Evolutionary conservation across 768 basidiomycete genomes (phyloP), one percentile per base, ranked within the genome.

Genomic region (Lentinus brumalis): DNA sequence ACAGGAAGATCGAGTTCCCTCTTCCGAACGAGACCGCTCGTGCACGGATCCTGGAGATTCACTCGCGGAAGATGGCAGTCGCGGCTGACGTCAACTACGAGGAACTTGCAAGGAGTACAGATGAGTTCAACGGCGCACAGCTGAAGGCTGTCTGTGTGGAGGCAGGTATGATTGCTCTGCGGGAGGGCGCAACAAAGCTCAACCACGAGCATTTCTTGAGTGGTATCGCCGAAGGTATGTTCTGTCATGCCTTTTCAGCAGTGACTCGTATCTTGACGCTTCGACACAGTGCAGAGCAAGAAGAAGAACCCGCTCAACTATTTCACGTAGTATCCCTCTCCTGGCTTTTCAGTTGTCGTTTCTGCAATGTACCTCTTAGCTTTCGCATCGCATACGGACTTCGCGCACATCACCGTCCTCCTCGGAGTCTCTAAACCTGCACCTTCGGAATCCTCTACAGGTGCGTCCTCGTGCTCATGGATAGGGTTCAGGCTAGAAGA

Each of bases 271-370:
- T 51, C 76, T 65, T 38, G 42, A 38, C 64, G 67, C 65, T 50
- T 61, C 73, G 65, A 57, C 73, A 53, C 75, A 98, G 89, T 98
- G 58, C 96, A 98, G 84, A 94, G 93, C 77, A 96, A 98, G 88
- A 99, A 99, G 87, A 98, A 98, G 86, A 98, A 98, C 72, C 89
- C 93, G 71, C 87, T 98, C 71, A 87, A 93, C 85, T 94, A 94
- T 79, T 94, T 94, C 75, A 92, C 92, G 51, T 94, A 89, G 78
- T 65, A n/a, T 39, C 29, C 49, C 46, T 35, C 5, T 59, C 50
- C 35, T 53, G 42, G 50, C 35, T 50, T 59, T 41, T 50, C 38
- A 52, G 21, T 56, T 55, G 53, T 53, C 18, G 57, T 10, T 32
- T 29, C 41, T 16, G 50, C 60, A 55, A 59, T 61, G 53, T 59